Evolutionary conservation across 1,139 yeast genomes (phyloP), one percentile per base, ranked within the genome.

Genomic region (Suhomyces yuchorum): DNA sequence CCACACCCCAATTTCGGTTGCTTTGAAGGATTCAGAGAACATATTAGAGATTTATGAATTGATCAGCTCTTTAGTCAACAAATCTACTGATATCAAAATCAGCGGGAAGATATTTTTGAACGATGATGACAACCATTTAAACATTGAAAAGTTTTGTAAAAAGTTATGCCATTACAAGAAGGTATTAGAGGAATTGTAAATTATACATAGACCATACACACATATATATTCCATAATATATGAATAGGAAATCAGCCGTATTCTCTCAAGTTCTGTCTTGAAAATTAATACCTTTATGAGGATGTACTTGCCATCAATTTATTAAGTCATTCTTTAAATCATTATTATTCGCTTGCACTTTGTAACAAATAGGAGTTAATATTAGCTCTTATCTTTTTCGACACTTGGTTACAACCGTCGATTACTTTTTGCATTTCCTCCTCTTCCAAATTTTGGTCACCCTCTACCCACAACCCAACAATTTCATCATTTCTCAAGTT

Each of bases 401-500:
- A 71, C 71, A 75, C 70, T 11, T 56, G 56, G 40, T 71, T 65
- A 59, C 83, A 74, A n/a, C 65, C 66, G n/a, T 65, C 65, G 26
- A 79, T 60, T 43, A 71, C 60, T n/a, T 51, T 49, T n/a, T 59
- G 61, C 50, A 73, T 57, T 14, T 54, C 49, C 2, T 57, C 53
- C 15, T 70, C 75, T 28, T 65, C 62, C 14, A 70, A 51, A 3
- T 59, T 60, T 53, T 62, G 62, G 17, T 61, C 62, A 9, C 79
- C 76, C 49, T 80, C 82, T 15, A 78, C 65, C 82, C 85, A 82
- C 33, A 82, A 55, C 0, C 85, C 85, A 26, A 81, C 77, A 48
- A 80, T 70, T 56, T 78, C 83, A 54, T 78, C 76, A 53, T 78
- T 72, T 53, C 73, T 67, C 56, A 81, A 77, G 53, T 80, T 78